Conservation (phyloP, 768 basidiomycete genomes). For the Cantharellus anzutake region DNA sequence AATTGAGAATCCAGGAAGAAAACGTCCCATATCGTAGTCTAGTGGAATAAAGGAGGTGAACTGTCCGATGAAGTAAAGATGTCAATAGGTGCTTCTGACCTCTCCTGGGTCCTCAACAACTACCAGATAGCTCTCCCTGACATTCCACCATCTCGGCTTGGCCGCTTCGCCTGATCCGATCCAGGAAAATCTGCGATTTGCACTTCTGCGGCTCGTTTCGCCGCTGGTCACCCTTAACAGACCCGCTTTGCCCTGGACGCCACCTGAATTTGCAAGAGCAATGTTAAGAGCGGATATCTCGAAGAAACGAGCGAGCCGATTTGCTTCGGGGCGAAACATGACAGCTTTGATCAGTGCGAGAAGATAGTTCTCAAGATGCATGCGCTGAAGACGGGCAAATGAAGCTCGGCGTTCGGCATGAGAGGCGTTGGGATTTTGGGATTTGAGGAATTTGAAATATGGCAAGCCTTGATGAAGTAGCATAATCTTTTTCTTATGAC, state of each 20-base stretch:
- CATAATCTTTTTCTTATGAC: neutral
- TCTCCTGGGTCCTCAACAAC: slow-evolving; percentile 73
- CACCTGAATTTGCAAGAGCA: slow-evolving; percentile 57
- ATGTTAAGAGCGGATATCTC: slow-evolving; percentile 84
- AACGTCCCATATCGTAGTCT: slow-evolving; percentile 84
- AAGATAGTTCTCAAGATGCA: slow-evolving; percentile 73
- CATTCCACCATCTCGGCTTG: slow-evolving; percentile 71
- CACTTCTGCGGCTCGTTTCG: slow-evolving; percentile 14
- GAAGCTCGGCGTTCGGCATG: slow-evolving; percentile 40
- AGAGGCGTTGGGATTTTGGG: slow-evolving; percentile 32
- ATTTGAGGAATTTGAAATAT: slow-evolving; percentile 72
- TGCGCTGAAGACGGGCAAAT: slow-evolving; percentile 66
- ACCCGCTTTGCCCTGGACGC: slow-evolving; percentile 62
- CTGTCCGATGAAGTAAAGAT: neutral
- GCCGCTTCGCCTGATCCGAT: slow-evolving; percentile 35
- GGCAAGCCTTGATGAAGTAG: slow-evolving; percentile 40
- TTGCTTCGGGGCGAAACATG: slow-evolving; percentile 89
- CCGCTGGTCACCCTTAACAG: slow-evolving; percentile 28
- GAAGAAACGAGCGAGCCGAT: slow-evolving; percentile 75
- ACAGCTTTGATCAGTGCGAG: slow-evolving; percentile 76
- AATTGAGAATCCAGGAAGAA: slow-evolving; percentile 85
- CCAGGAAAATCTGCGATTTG: neutral
- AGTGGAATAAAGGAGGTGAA: neutral
- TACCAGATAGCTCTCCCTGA: slow-evolving; percentile 83
- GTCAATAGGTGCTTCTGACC: slow-evolving; percentile 23